Conservation (phyloP, 148 eudicot genomes). For the Dysphania ambrosioides region DNA sequence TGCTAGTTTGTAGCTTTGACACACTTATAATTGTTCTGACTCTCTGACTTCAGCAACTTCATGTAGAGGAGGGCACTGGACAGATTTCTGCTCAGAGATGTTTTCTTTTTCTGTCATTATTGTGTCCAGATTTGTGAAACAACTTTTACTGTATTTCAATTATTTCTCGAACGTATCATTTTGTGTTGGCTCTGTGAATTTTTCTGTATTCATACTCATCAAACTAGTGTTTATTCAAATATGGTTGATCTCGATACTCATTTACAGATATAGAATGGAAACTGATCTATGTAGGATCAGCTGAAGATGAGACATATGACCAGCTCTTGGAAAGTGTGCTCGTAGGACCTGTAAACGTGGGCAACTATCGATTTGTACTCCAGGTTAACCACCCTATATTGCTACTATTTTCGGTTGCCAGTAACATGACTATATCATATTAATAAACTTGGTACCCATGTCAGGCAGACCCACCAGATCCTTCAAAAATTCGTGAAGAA, state of each 20-base stretch:
- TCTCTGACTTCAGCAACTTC: no score
- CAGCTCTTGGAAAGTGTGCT: constrained; percentile 87
- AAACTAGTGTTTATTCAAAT: not conserved
- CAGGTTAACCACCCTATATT: constrained; percentile 41
- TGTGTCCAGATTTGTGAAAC: no score
- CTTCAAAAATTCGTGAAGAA: constrained; percentile 83
- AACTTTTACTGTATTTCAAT: not conserved
- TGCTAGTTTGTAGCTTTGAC: no score
- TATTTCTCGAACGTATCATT: not conserved
- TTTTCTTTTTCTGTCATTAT: no score
- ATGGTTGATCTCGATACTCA: not conserved
- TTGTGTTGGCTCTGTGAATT: not conserved
- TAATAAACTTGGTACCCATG: constrained; percentile 2
- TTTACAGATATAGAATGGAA: constrained; percentile 90
- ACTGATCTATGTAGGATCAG: constrained; percentile 90
- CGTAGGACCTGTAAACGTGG: constrained; percentile 90
- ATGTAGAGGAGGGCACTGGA: no score
- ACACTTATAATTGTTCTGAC: no score
- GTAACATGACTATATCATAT: not conserved
- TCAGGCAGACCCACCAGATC: constrained; percentile 95
- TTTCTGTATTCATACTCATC: not conserved
- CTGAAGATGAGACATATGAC: constrained; percentile 92
- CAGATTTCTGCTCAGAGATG: no score
- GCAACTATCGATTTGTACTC: constrained; percentile 89
- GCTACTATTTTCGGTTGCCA: not conserved